These are phyloP conservation scores for Kluyveromyces marxianus DNA, from an alignment of 1,139 yeast species.

Conservation along the genomic window DNA sequence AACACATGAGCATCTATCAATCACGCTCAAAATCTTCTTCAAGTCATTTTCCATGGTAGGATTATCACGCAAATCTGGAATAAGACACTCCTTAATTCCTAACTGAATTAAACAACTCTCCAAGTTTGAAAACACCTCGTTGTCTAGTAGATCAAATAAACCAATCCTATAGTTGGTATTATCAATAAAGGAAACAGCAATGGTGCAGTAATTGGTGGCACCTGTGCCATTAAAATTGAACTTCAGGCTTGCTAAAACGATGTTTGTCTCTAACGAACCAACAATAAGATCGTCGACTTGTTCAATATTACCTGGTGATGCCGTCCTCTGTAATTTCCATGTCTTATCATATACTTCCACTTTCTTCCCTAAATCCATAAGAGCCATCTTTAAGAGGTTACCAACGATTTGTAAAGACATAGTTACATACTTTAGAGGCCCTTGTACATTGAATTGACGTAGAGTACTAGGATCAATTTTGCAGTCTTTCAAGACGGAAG, in stretches of 20 bases:
- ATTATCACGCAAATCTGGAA: slow-evolving; percentile 43
- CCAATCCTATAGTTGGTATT: slow-evolving; percentile 60
- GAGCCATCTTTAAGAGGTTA: slow-evolving; percentile 55
- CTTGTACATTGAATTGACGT: slow-evolving; percentile 25
- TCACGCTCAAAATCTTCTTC: slow-evolving; percentile 49
- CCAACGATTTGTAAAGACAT: slow-evolving; percentile 68
- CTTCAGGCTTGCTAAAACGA: slow-evolving; percentile 72
- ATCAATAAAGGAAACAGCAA: slow-evolving; percentile 81
- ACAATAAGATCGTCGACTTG: slow-evolving; percentile 68
- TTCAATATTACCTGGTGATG: slow-evolving; percentile 87
- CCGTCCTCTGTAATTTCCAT: slow-evolving; percentile 56
- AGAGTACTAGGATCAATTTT: slow-evolving; percentile 31
- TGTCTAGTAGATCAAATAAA: slow-evolving; percentile 74
- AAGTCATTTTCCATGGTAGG: slow-evolving; percentile 35
- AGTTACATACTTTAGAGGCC: slow-evolving; percentile 59
- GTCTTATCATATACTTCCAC: slow-evolving; percentile 61
- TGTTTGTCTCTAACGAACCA: slow-evolving; percentile 47
- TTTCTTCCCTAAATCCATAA: slow-evolving; percentile 65
- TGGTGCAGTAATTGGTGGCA: slow-evolving; percentile 35
- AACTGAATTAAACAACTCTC: slow-evolving; percentile 81
- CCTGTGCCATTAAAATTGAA: slow-evolving; percentile 37
- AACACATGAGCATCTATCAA: slow-evolving; percentile 71
- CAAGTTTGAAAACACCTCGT: slow-evolving; percentile 76
- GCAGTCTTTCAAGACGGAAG: slow-evolving; percentile 61
- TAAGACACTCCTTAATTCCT: slow-evolving; percentile 77